Conservation (phyloP, 805 yeast genomes). For the Suhomyces sp. region DNA sequence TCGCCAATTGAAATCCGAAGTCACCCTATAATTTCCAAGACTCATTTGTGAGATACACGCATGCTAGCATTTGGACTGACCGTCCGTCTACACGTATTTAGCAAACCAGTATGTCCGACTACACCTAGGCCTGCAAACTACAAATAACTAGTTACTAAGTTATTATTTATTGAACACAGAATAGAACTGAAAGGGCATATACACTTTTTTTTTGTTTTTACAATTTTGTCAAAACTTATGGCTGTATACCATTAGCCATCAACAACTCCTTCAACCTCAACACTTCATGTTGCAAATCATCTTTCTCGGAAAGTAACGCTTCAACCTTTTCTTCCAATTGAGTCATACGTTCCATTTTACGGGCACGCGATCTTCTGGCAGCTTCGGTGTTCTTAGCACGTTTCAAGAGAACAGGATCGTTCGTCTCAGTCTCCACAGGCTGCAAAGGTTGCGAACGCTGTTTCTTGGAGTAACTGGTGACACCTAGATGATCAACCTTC, state of each 20-base stretch:
- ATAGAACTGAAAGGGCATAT: conserved; percentile 2
- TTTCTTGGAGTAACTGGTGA: conserved; percentile 74
- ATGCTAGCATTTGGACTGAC: too few relatives aligned
- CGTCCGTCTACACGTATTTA: too few relatives aligned
- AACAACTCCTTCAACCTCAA: conserved; percentile 52
- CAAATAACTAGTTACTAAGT: neutral
- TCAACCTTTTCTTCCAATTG: conserved; percentile 80
- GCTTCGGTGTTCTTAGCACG: conserved; percentile 98
- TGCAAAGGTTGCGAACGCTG: conserved; percentile 67
- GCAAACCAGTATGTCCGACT: too few relatives aligned
- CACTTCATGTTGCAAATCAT: conserved; percentile 61
- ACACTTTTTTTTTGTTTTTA: conserved; percentile 4
- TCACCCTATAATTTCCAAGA: neutral
- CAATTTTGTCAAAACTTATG: neutral
- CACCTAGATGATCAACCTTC: conserved; percentile 69
- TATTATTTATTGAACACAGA: neutral
- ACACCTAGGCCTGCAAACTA: too few relatives aligned
- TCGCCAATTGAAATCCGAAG: neutral
- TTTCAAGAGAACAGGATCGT: conserved; percentile 73
- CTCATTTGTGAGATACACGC: too few relatives aligned
- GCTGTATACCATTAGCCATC: conserved; percentile 12
- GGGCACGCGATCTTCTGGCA: conserved; percentile 91
- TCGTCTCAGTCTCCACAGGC: conserved; percentile 58
- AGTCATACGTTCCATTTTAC: conserved; percentile 83
- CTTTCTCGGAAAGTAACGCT: conserved; percentile 55